These are phyloP conservation scores for Penicillium antarcticum DNA, from an alignment of 495 filamentous ascomycete species.

Conservation along the genomic window DNA sequence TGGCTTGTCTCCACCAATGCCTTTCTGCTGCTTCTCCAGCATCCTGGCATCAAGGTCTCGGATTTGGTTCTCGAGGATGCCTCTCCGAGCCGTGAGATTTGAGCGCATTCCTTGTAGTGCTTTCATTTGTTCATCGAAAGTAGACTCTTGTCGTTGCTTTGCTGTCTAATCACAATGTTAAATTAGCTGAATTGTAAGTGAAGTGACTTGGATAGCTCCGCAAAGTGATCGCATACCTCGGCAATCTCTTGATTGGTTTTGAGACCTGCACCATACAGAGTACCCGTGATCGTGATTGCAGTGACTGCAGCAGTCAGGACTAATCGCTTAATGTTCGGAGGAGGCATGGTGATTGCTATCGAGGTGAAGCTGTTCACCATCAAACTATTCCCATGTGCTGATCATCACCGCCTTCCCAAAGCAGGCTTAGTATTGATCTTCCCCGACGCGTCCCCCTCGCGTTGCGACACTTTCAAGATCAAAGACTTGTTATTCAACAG, in stretches of 20 bases:
- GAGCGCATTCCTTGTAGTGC: slow-evolving; percentile 47
- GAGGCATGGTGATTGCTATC: slow-evolving; percentile 9
- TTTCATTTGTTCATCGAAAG: slow-evolving; percentile 51
- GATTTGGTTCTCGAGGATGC: slow-evolving; percentile 56
- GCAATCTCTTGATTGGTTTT: slow-evolving; percentile 46
- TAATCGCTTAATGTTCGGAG: slow-evolving; percentile 32
- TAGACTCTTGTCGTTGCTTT: slow-evolving; percentile 42
- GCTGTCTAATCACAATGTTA: slow-evolving; percentile 18
- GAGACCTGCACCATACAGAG: slow-evolving; percentile 52
- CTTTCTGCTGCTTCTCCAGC: slow-evolving; percentile 35
- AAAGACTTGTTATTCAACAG: neutral
- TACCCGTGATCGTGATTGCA: slow-evolving; percentile 49
- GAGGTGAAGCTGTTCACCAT: neutral
- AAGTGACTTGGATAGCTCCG: neutral
- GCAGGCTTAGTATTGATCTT: slow-evolving; percentile 15
- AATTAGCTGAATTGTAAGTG: too few species aligned
- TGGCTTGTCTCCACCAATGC: slow-evolving; percentile 18
- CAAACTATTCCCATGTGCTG: slow-evolving; percentile 4
- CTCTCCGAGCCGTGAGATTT: slow-evolving; percentile 47
- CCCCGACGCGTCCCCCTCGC: slow-evolving; percentile 23
- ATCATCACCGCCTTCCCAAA: slow-evolving; percentile 24
- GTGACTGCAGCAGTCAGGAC: slow-evolving; percentile 46
- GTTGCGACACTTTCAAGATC: slow-evolving; percentile 10
- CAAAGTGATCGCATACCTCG: slow-evolving; percentile 28
- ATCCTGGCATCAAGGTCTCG: slow-evolving; percentile 46